Conservation (phyloP, 1,284 basidiomycete genomes). For the Ceratobasidium sp. region DNA sequence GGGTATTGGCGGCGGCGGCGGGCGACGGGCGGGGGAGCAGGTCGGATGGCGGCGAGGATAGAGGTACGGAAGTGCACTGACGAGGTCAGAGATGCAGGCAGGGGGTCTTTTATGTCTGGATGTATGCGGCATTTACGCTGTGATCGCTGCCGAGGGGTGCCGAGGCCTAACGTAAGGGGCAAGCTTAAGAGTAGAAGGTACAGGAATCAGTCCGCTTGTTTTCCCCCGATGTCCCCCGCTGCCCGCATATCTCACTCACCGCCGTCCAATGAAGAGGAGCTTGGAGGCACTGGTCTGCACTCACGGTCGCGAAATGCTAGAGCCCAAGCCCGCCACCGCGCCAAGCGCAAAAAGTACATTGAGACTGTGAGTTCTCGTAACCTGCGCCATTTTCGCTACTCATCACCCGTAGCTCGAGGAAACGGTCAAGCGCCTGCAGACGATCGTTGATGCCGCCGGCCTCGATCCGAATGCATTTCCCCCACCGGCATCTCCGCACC, state of each 20-base stretch:
- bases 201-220: background rate
- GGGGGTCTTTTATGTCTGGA: background rate
- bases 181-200: background rate
- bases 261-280: conserved; percentile 18
- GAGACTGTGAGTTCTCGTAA: conserved; percentile 61
- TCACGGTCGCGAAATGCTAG: conserved; percentile 80
- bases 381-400: conserved; percentile 21
- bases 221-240: conserved; percentile 23
- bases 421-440: conserved; percentile 79
- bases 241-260: conserved; percentile 26
- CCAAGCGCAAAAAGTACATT: conserved; percentile 92
- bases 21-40: conserved; percentile 1
- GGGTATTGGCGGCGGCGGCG: too few relatives aligned
- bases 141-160: conserved; percentile 18
- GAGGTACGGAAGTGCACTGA: background rate
- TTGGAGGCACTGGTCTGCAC: conserved; percentile 19
- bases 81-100: conserved; percentile 4
- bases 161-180: conserved; percentile 27
- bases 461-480: conserved; percentile 53
- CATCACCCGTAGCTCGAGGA: conserved; percentile 67
- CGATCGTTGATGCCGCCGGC: conserved; percentile 61
- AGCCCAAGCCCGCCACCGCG: conserved; percentile 88
- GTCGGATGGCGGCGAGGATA: background rate
- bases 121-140: conserved; percentile 11
- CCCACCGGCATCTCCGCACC: conserved; percentile 60